Conservation (phyloP, 169 alveolate genomes). For the Plasmodium yoelii region DNA sequence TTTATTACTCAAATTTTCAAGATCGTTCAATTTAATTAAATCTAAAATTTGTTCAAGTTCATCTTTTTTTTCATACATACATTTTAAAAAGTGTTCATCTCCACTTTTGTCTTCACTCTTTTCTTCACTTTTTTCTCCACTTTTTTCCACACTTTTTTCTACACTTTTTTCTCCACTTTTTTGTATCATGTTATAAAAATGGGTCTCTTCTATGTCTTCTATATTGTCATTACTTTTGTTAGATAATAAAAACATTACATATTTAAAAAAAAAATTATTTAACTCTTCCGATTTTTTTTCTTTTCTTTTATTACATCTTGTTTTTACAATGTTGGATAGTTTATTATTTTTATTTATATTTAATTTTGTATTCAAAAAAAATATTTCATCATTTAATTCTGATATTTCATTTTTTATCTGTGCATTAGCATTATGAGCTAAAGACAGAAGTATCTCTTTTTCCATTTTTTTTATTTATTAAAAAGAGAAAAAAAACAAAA, state of each 20-base stretch:
- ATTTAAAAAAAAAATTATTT: slow-evolving; percentile 27
- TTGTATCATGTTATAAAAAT: too few species aligned
- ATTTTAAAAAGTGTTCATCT: not conserved
- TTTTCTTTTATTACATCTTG: slow-evolving; percentile 15
- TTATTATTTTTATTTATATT: slow-evolving; percentile 8
- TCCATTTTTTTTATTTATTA: slow-evolving; percentile 30
- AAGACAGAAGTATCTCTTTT: slow-evolving; percentile 26
- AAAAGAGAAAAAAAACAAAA: slow-evolving; percentile 9
- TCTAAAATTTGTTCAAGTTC: slow-evolving; percentile 14
- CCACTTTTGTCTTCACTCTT: not conserved
- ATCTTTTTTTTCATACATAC: slow-evolving; percentile 32
- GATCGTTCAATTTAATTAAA: slow-evolving; percentile 1
- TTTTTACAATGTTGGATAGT: not conserved
- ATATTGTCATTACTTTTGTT: slow-evolving; percentile 1
- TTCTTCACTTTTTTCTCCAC: too few species aligned
- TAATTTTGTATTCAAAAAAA: slow-evolving; percentile 14
- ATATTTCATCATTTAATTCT: slow-evolving; percentile 42
- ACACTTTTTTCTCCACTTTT: too few species aligned
- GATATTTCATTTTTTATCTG: slow-evolving; percentile 38
- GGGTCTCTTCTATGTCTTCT: not conserved
- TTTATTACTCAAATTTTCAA: slow-evolving; percentile 26
- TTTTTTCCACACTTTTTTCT: not conserved
- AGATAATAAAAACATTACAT: slow-evolving; percentile 27
- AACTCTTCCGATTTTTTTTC: slow-evolving; percentile 29
- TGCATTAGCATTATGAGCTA: slow-evolving; percentile 50